These are phyloP conservation scores for Barnettozyma salicaria DNA, from an alignment of 805 yeast species.

Conservation along the genomic window DNA sequence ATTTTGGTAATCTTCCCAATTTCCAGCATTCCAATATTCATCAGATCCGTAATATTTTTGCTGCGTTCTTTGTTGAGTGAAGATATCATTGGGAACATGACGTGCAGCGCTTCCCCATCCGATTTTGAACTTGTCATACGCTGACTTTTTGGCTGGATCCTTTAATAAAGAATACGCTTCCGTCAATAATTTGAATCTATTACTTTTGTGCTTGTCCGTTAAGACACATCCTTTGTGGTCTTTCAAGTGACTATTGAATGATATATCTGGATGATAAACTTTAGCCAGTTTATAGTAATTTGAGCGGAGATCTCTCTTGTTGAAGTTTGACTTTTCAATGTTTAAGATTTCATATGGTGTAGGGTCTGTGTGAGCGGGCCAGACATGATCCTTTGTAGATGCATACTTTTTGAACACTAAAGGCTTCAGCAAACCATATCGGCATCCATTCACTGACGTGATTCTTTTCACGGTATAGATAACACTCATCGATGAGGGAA, in stretches of 20 bases:
- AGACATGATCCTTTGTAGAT: constrained; percentile 26
- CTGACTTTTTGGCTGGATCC: constrained; percentile 36
- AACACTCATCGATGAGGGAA: too few relatives aligned
- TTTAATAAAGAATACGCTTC: constrained; percentile 55
- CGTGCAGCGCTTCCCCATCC: constrained; percentile 37
- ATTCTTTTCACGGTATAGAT: too few relatives aligned
- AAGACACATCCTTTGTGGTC: constrained; percentile 30
- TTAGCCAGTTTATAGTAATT: constrained; percentile 60
- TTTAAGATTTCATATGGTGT: constrained; percentile 69
- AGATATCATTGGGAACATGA: constrained; percentile 7
- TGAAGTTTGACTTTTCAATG: constrained; percentile 30
- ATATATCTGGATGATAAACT: constrained; percentile 75
- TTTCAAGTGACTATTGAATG: constrained; percentile 23
- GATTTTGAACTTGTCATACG: constrained; percentile 40
- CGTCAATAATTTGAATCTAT: constrained; percentile 43
- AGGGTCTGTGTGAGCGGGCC: constrained; percentile 58
- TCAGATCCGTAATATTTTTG: constrained; percentile 26
- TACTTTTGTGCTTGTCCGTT: constrained; percentile 29
- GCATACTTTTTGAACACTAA: constrained; percentile 7
- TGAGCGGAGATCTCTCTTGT: constrained; percentile 36
- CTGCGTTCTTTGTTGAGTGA: constrained; percentile 4
- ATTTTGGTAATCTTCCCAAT: constrained; percentile 56
- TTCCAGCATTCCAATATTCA: constrained; percentile 53
- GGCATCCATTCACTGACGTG: too few relatives aligned
- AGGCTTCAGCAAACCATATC: not conserved